Evolutionary conservation across 1,139 yeast species (phyloP), one percentile per base, ranked within the genome.

Genomic region (Yamadazyma mexicana): DNA sequence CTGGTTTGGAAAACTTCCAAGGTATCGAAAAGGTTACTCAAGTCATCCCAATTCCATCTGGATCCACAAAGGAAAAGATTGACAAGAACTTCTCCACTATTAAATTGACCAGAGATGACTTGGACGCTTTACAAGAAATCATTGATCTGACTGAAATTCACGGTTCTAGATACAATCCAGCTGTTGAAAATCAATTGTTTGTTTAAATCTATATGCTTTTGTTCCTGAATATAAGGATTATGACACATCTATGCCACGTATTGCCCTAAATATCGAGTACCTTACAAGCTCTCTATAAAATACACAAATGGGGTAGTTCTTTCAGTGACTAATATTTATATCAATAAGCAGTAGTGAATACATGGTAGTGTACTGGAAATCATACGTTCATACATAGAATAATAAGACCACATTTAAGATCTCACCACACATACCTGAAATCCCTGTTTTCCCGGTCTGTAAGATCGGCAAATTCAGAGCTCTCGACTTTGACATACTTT

Each of bases 11-110:
- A 20, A 31, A 43, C 20, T 47, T 44, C 43, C 45, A 49, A 34
- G 75, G 66, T 49, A 67, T 54, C 34, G 57, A 53, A 51, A 68
- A 59, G 34, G 76, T 74, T 44, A 77, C 88, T 12, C 70, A 67
- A 40, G 71, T 87, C 36, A 61, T 88, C 33, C 95, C 96, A 31
- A 85, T 87, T 56, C 95, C 95, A 17, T 83, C 89, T 39, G 81
- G 87, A 8, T 73, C 88, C 5, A 75, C 81, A 17, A 63, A 65
- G 8, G 70, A 61, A 12, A 79, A 86, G 55, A 78, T 83, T 22
- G 69, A 71, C 37, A 83, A 77, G 54, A 87, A 86, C 61, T 68
- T 75, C 47, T 27, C 12, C 20, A 26, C 35, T 17, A 22, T 35
- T n/a, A 29, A 36, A 15, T 37, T 43, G 11, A 18, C 38, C 12